Conservation (phyloP, 2,329 filamentous ascomycete genomes). For the Tolypocladium cylindrosporum region DNA sequence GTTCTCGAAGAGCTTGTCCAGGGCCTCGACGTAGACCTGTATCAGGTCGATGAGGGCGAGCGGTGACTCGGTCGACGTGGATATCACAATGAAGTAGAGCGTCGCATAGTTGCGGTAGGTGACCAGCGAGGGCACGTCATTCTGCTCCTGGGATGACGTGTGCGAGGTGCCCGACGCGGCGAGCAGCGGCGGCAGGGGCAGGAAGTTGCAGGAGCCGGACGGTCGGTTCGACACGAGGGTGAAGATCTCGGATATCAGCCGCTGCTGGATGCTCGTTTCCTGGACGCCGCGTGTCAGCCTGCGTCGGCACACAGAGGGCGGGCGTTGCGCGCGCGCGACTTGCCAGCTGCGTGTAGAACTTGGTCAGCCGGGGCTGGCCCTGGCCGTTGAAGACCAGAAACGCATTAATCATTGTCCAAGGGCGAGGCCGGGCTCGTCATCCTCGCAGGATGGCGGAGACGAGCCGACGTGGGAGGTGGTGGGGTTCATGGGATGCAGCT, state of each 20-base stretch:
- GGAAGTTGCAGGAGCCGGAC: constrained; percentile 91
- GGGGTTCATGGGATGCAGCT: background rate
- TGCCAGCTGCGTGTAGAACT: constrained; percentile 97
- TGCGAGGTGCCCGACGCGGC: constrained; percentile 52
- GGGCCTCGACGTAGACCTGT: constrained; percentile 92
- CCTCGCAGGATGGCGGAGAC: background rate
- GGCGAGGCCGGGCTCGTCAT: constrained; percentile 1
- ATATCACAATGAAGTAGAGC: constrained; percentile 97
- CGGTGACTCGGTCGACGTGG: constrained; percentile 89
- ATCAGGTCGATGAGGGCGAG: constrained; percentile 93
- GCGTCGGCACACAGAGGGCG: background rate
- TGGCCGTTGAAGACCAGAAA: constrained; percentile 98
- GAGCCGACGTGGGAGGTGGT: background rate
- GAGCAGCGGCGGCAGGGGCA: constrained; percentile 64
- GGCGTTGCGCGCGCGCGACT: constrained; percentile 3
- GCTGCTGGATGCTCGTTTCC: constrained; percentile 96
- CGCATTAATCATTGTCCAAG: constrained; percentile 79
- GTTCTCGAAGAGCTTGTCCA: constrained; percentile 94
- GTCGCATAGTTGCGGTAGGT: constrained; percentile 98
- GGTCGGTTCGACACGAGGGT: constrained; percentile 87
- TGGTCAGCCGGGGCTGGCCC: constrained; percentile 90
- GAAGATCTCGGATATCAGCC: constrained; percentile 95
- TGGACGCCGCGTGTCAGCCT: constrained; percentile 24
- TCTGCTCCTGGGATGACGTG: constrained; percentile 59
- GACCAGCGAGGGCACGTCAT: constrained; percentile 87